Evolutionary conservation across 352 stramenopile genomes (phyloP).

Genomic region (Aphanomyces euteiches): DNA sequence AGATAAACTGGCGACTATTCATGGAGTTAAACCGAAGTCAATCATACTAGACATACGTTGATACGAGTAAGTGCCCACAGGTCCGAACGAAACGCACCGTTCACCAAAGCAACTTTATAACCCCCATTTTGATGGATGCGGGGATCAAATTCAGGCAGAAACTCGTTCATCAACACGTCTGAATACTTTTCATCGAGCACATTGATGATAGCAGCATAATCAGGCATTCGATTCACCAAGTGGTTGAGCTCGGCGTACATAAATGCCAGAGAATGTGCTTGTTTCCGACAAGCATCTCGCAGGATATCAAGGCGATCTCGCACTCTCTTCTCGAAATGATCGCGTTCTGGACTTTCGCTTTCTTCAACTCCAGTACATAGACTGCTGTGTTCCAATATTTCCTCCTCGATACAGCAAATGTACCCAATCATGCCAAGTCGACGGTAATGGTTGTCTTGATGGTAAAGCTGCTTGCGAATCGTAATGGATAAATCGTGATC

Average conservation of each 20-base stretch:
- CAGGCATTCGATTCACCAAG: conserved; percentile 35
- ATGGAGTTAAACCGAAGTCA: background rate
- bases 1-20: conserved; percentile 42
- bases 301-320: conserved; percentile 21
- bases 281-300: conserved; percentile 20
- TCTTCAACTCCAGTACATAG: background rate
- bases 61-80: conserved; percentile 17
- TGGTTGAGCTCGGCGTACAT: conserved; percentile 44
- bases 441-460: conserved; percentile 52
- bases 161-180: conserved; percentile 42
- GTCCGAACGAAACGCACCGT: conserved; percentile 17
- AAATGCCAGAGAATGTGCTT: conserved; percentile 42
- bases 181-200: conserved; percentile 48
- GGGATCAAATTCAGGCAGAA: conserved; percentile 47
- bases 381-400: conserved; percentile 1
- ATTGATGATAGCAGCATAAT: conserved; percentile 32
- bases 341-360: background rate
- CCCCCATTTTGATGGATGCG: conserved; percentile 4
- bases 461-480: conserved; percentile 50
- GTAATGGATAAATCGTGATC: conserved; percentile 53
- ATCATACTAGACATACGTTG: conserved; percentile 20
- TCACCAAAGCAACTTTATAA: conserved; percentile 13
- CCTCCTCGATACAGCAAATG: conserved; percentile 40
- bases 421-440: conserved; percentile 48
- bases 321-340: conserved; percentile 16